Base-by-base conservation (phyloP, 768 basidiomycete genomes). In the Sistotremastrum niveocremeum region DNA sequence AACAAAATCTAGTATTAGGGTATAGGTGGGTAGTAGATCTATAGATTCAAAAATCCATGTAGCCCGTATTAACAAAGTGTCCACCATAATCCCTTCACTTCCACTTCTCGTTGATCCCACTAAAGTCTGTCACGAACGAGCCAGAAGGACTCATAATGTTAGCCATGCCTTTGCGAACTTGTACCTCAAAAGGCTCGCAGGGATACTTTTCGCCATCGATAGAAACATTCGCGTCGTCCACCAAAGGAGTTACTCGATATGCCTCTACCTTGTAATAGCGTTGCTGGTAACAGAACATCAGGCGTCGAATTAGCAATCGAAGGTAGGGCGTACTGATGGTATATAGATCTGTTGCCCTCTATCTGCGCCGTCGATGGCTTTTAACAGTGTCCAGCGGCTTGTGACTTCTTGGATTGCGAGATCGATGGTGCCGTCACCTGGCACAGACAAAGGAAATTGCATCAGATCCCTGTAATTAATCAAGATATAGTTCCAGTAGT, bases 141-240 rank as follows among this genome's bases (percentile, higher is more conserved):
- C 79, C 79, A 50, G 71, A 60, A 30, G 74, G 74, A 54, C 82
- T 84, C 7, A 86, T 61, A 31, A 84, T 57, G 0, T 76, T 81
- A 20, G 73, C 84, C 29, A 84, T 59, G 8, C 73, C 71, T n/a
- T 65, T 67, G 53, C 85, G 77, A 7, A 82, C 78, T 59, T 89
- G 84, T 3, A 90, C 77, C 52, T 84, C 73, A 56, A 76, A 89
- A 54, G 79, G 75, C 56, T 78, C 70, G 51, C 84, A 82, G 7
- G 82, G 82, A 54, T 74, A 81, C 4, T 63, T 54, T 62, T 93
- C 89, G 6, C 89, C 89, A 52, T 93, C 89, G 11, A 93, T 68
- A 9, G 81, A 67, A 11, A 90, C 55, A 52, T 64, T 62, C 2
- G 81, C 81, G 33, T 74, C 66, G 3, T 63, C 43, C 2, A 65